Conservation (phyloP, 192 early-diverging fungal species). For the Helicostylum pulchrum region DNA sequence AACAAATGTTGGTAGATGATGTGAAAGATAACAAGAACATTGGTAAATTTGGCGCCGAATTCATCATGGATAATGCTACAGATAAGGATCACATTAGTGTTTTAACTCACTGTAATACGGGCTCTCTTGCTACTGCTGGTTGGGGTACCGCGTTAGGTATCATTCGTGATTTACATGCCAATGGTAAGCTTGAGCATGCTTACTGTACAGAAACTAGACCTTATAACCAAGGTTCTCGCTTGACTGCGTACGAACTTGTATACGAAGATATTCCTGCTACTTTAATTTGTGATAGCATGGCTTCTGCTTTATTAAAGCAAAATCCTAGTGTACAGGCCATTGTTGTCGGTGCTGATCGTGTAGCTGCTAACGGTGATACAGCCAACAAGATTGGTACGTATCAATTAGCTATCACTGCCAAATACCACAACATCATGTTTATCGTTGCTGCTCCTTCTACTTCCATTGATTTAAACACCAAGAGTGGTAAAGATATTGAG, state of each 20-base stretch:
- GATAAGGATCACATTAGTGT: conserved; percentile 51
- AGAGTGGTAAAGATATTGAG: conserved; percentile 69
- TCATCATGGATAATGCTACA: conserved; percentile 50
- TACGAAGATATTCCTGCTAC: conserved; percentile 91
- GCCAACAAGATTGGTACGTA: conserved; percentile 99
- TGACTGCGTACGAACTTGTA: conserved; percentile 93
- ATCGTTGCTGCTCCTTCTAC: conserved; percentile 97
- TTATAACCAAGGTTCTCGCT: conserved; percentile 94
- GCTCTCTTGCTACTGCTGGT: conserved; percentile 77
- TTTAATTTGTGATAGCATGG: conserved; percentile 90
- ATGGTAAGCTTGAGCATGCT: conserved; percentile 62
- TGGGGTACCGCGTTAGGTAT: conserved; percentile 96
- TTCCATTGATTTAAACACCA: conserved; percentile 78
- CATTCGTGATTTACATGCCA: conserved; percentile 68
- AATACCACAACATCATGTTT: conserved; percentile 78
- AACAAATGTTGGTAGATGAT: conserved; percentile 83
- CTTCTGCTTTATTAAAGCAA: conserved; percentile 69
- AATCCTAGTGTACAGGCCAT: conserved; percentile 73
- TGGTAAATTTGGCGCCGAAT: conserved; percentile 77
- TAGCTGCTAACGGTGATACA: conserved; percentile 95
- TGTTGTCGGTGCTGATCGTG: conserved; percentile 95
- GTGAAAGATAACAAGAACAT: conserved; percentile 86
- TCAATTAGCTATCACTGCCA: conserved; percentile 91
- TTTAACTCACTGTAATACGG: conserved; percentile 98
- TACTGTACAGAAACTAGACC: conserved; percentile 97